These are phyloP conservation scores for Mallotus nudiflorus DNA, from an alignment of 345 rosid genomes.

Conservation along the genomic window DNA sequence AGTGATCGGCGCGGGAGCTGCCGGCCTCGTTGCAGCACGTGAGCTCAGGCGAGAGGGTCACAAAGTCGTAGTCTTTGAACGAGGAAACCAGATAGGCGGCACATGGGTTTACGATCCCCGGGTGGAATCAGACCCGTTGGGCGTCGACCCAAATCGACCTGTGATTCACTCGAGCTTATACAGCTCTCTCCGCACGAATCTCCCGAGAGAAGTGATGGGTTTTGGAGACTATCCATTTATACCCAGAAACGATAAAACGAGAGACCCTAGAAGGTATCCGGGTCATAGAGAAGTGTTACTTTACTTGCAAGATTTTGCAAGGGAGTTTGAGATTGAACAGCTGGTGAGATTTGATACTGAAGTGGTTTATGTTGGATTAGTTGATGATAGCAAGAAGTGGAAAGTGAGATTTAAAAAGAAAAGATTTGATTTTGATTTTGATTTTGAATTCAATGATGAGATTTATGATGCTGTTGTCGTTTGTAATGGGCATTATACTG, in stretches of 20 bases:
- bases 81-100: slow-evolving; percentile 59
- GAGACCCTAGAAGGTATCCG: slow-evolving; percentile 75
- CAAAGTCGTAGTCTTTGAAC: slow-evolving; percentile 77
- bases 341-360: slow-evolving; percentile 59
- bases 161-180: slow-evolving; percentile 69
- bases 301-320: slow-evolving; percentile 62
- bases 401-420: slow-evolving; percentile 46
- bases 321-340: slow-evolving; percentile 57
- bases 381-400: slow-evolving; percentile 49
- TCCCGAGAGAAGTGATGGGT: slow-evolving; percentile 84
- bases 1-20: too few relatives aligned
- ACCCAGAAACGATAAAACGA: slow-evolving; percentile 16
- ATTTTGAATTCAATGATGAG: slow-evolving; percentile 38
- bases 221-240: slow-evolving; percentile 67
- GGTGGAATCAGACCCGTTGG: slow-evolving; percentile 66
- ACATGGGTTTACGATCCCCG: too few relatives aligned
- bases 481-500: slow-evolving; percentile 66
- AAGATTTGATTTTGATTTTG: slow-evolving; percentile 3
- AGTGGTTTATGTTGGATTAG: slow-evolving; percentile 43
- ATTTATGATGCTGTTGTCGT: slow-evolving; percentile 70
- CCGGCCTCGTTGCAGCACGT: too few relatives aligned
- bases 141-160: slow-evolving; percentile 57
- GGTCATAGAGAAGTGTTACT: slow-evolving; percentile 62
- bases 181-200: slow-evolving; percentile 75
- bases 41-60: slow-evolving; percentile 83